A percentile compares a stretch with the other conserved stretches of the same genome.
Evolutionary conservation across 768 basidiomycete genomes (phyloP).

Genomic region (Pilatotrama ljubarskyi): DNA sequence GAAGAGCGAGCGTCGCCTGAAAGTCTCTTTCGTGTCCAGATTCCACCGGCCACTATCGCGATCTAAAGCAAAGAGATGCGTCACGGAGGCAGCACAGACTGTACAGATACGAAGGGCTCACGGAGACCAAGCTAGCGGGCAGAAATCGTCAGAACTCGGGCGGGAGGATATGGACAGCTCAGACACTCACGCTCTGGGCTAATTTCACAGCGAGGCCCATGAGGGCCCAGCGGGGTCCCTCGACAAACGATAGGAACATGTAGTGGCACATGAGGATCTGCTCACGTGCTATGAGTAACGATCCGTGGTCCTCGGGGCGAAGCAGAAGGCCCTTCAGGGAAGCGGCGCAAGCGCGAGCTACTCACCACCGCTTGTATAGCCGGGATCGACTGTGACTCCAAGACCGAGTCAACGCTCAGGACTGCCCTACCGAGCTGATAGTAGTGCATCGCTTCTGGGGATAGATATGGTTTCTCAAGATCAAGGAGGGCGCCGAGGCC

Average conservation of each 20-base stretch:
- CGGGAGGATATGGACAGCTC: conserved; percentile 17
- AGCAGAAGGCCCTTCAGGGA: not conserved
- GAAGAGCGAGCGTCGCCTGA: conserved; percentile 57
- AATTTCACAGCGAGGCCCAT: conserved; percentile 74
- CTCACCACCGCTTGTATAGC: conserved; percentile 67
- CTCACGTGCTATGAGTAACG: conserved; percentile 28
- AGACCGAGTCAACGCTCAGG: conserved; percentile 59
- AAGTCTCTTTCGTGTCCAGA: conserved; percentile 53
- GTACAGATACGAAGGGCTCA: conserved; percentile 38
- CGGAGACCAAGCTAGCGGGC: conserved; percentile 60
- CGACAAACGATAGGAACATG: conserved; percentile 48
- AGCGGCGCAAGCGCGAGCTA: conserved; percentile 15
- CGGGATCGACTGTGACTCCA: conserved; percentile 62
- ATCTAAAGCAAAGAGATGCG: conserved; percentile 39
- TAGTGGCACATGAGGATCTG: conserved; percentile 58
- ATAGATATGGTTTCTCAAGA: conserved; percentile 52
- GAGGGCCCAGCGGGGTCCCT: conserved; percentile 64
- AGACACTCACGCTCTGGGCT: conserved; percentile 57
- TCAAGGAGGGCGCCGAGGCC: conserved; percentile 66
- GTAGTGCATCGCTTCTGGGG: conserved; percentile 55
- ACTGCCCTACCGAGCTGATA: conserved; percentile 63
- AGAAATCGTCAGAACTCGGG: conserved; percentile 12
- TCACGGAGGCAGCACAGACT: not conserved
- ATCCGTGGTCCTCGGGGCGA: conserved; percentile 30
- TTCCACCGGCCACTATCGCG: conserved; percentile 71